Evolutionary conservation across 495 filamentous ascomycete species (phyloP).

Genomic region (Cercophora newfieldiana): DNA sequence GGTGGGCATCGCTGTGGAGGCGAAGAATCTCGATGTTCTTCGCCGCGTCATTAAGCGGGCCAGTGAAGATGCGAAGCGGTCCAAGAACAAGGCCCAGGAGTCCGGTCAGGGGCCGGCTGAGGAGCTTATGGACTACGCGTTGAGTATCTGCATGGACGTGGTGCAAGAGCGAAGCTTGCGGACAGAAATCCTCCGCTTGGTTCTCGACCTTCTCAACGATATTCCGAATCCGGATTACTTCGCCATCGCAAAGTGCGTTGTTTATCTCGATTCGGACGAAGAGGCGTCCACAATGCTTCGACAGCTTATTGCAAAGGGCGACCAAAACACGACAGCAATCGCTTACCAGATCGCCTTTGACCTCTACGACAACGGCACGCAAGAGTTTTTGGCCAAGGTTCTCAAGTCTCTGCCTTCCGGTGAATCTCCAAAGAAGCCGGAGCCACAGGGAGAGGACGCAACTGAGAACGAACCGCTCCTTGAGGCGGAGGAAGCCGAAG

Average conservation of each 20-base stretch:
- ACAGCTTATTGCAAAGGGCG: slow-evolving; percentile 77
- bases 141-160: slow-evolving; percentile 96
- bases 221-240: slow-evolving; percentile 94
- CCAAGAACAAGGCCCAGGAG: slow-evolving; percentile 51
- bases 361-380: slow-evolving; percentile 95
- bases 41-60: slow-evolving; percentile 78
- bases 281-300: slow-evolving; percentile 87
- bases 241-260: slow-evolving; percentile 95
- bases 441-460: slow-evolving; percentile 51
- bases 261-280: slow-evolving; percentile 89
- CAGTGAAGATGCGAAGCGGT: slow-evolving; percentile 76
- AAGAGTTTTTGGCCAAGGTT: slow-evolving; percentile 92
- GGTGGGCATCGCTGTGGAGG: slow-evolving; percentile 97
- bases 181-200: slow-evolving; percentile 75
- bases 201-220: slow-evolving; percentile 84
- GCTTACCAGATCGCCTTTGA: slow-evolving; percentile 99
- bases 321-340: slow-evolving; percentile 72
- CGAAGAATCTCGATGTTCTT: slow-evolving; percentile 87
- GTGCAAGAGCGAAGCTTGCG: slow-evolving; percentile 91
- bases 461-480: slow-evolving; percentile 49
- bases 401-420: slow-evolving; percentile 70
- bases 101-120: slow-evolving; percentile 65
- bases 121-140: slow-evolving; percentile 93
- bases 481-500: slow-evolving; percentile 35
- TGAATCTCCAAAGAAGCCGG: slow-evolving; percentile 55